phyloP scores from a whole-genome alignment of 176 grass and related monocot species.

The Thalia dealbata region DNA sequence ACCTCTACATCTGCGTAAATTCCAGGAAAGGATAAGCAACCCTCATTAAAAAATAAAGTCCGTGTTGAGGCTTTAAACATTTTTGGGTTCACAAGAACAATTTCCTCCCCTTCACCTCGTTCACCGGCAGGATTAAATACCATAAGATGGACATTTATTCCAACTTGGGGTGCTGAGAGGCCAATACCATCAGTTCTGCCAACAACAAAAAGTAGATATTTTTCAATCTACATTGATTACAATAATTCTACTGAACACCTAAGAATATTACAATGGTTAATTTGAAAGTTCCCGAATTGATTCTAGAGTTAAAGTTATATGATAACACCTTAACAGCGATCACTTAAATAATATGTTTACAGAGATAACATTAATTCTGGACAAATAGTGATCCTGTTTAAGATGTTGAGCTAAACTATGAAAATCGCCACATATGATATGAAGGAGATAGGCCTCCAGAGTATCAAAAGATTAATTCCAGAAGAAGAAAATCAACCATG shows the following conservation, averaged over 20 bases:
- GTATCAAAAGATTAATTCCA: no score
- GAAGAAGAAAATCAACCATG: no score
- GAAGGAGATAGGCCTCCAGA: no score
- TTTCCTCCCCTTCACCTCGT: slow-evolving; percentile 75
- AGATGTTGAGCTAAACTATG: no score
- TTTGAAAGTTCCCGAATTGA: neutral
- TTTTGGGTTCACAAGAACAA: slow-evolving; percentile 82
- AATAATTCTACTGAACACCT: neutral
- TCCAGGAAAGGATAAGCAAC: slow-evolving; percentile 90
- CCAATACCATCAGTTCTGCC: slow-evolving; percentile 92
- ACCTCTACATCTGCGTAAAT: slow-evolving; percentile 93
- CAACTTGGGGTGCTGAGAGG: slow-evolving; percentile 88
- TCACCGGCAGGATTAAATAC: slow-evolving; percentile 84
- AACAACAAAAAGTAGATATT: slow-evolving; percentile 17
- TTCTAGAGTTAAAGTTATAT: neutral
- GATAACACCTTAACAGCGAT: neutral
- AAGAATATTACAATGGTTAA: neutral
- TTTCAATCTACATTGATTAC: neutral
- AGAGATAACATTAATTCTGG: no score
- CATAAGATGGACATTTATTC: slow-evolving; percentile 94
- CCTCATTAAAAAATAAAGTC: slow-evolving; percentile 57
- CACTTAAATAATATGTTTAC: no score
- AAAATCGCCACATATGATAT: no score
- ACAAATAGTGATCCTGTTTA: no score
- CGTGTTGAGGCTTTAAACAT: slow-evolving; percentile 65